These are phyloP conservation scores for Hamigera avellanea DNA, from an alignment of 495 filamentous ascomycete genomes.

Conservation along the genomic window DNA sequence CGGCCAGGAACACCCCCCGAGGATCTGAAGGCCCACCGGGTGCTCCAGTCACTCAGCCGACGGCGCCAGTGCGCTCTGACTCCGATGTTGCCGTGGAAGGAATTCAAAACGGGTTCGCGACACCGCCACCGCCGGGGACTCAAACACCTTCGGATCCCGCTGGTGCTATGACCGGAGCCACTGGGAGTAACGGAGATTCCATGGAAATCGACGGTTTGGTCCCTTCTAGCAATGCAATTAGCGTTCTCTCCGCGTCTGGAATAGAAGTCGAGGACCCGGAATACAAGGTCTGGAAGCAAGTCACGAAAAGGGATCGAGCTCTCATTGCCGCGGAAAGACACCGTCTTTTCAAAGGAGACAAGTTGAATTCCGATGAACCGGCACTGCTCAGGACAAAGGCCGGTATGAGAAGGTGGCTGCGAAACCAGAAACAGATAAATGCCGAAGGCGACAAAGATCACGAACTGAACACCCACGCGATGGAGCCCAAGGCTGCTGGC, in stretches of 20 bases:
- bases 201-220: conserved; percentile 68
- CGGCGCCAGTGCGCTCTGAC: conserved; percentile 42
- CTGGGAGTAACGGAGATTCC: conserved; percentile 60
- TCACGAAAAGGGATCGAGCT: conserved; percentile 95
- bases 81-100: conserved; percentile 54
- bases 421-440: conserved; percentile 53
- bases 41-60: conserved; percentile 40
- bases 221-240: conserved; percentile 49
- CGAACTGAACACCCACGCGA: conserved; percentile 34
- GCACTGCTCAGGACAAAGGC: conserved; percentile 69
- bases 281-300: conserved; percentile 97
- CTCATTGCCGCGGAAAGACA: conserved; percentile 65
- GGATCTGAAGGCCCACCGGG: conserved; percentile 63
- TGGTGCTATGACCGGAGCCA: conserved; percentile 41
- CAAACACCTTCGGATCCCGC: conserved; percentile 67
- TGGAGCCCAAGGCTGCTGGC: conserved; percentile 32
- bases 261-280: conserved; percentile 69
- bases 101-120: conserved; percentile 72
- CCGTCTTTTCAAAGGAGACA: conserved; percentile 73
- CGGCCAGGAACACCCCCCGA: conserved; percentile 56
- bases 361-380: conserved; percentile 76
- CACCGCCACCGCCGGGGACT: conserved; percentile 66
- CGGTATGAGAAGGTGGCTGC: conserved; percentile 72
- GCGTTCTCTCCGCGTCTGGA: conserved; percentile 26
- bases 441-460: conserved; percentile 39